Conservation (phyloP, 2,329 filamentous ascomycete genomes). For the Furcasterigmium furcatum region DNA sequence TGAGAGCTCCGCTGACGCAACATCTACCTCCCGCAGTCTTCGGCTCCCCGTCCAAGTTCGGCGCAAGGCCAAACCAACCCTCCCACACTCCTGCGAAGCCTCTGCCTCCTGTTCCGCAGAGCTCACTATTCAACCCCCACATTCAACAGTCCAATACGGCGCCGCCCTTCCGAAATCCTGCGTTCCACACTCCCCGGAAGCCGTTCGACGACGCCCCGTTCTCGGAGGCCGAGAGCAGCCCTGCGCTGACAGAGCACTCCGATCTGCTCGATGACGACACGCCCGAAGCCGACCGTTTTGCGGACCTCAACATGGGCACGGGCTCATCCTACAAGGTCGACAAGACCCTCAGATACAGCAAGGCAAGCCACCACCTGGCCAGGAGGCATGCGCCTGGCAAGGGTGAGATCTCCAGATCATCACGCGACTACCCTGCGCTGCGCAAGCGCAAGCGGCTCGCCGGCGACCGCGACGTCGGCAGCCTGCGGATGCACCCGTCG, state of each 20-base stretch:
- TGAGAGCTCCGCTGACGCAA: not conserved
- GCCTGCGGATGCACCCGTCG: slow-evolving; percentile 39
- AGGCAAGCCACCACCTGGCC: slow-evolving; percentile 31
- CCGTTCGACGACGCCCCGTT: slow-evolving; percentile 49
- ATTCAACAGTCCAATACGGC: slow-evolving; percentile 38
- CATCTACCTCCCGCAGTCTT: too few relatives aligned
- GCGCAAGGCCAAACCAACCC: slow-evolving; percentile 20
- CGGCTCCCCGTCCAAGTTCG: slow-evolving; percentile 31
- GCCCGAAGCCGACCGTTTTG: slow-evolving; percentile 45
- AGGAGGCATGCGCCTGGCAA: slow-evolving; percentile 49
- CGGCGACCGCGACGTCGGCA: slow-evolving; percentile 49
- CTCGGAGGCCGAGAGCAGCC: slow-evolving; percentile 59
- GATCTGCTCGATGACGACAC: slow-evolving; percentile 50
- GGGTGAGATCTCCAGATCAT: slow-evolving; percentile 58
- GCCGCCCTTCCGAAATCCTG: slow-evolving; percentile 58
- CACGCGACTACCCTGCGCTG: slow-evolving; percentile 32
- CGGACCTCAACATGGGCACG: slow-evolving; percentile 38
- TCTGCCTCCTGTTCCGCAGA: slow-evolving; percentile 32
- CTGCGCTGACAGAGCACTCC: slow-evolving; percentile 54
- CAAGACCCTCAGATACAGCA: slow-evolving; percentile 42
- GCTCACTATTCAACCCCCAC: slow-evolving; percentile 44
- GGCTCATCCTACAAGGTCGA: slow-evolving; percentile 44
- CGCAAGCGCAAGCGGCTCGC: slow-evolving; percentile 53
- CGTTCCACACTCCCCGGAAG: slow-evolving; percentile 61
- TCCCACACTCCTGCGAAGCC: slow-evolving; percentile 35